Conservation (phyloP, 2,329 filamentous ascomycete species). For the Cercospora sojina region DNA sequence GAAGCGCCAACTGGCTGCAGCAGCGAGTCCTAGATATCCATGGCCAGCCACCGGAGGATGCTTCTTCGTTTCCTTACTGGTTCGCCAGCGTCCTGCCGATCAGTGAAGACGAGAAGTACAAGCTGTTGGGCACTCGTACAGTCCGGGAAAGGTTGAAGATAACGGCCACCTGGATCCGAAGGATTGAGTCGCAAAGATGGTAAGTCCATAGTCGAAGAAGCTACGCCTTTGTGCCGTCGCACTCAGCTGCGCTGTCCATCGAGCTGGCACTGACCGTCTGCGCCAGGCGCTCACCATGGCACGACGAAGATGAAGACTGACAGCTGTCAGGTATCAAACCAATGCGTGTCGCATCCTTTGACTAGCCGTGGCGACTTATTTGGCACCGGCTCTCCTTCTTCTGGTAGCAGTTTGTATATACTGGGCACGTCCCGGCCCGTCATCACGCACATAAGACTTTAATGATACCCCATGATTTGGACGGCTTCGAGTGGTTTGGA, state of each 20-base stretch:
- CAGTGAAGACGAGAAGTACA: slow-evolving; percentile 75
- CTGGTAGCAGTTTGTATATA: slow-evolving; percentile 32
- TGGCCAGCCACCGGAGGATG: slow-evolving; percentile 73
- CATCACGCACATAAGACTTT: slow-evolving; percentile 1
- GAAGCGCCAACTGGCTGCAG: slow-evolving; percentile 73
- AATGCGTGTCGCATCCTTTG: slow-evolving; percentile 45
- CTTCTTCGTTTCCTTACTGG: slow-evolving; percentile 83
- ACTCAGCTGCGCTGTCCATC: slow-evolving; percentile 1
- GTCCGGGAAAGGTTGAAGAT: slow-evolving; percentile 82
- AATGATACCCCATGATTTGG: slow-evolving; percentile 14
- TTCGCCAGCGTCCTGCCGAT: slow-evolving; percentile 79
- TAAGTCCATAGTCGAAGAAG: slow-evolving; percentile 48
- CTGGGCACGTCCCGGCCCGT: slow-evolving; percentile 20
- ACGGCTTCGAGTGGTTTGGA: neutral
- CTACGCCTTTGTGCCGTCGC: neutral
- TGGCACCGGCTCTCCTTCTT: slow-evolving; percentile 34
- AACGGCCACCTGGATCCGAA: slow-evolving; percentile 72
- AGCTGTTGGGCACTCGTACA: slow-evolving; percentile 68
- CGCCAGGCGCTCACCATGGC: slow-evolving; percentile 19
- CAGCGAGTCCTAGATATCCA: slow-evolving; percentile 70
- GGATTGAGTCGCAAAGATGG: slow-evolving; percentile 70
- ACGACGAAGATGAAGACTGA: slow-evolving; percentile 8
- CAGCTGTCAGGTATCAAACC: slow-evolving; percentile 39
- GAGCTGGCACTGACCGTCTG: slow-evolving; percentile 12
- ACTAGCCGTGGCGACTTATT: slow-evolving; percentile 37